phyloP scores from a whole-genome alignment of 805 yeast genomes.

The Candida xyloterini region DNA sequence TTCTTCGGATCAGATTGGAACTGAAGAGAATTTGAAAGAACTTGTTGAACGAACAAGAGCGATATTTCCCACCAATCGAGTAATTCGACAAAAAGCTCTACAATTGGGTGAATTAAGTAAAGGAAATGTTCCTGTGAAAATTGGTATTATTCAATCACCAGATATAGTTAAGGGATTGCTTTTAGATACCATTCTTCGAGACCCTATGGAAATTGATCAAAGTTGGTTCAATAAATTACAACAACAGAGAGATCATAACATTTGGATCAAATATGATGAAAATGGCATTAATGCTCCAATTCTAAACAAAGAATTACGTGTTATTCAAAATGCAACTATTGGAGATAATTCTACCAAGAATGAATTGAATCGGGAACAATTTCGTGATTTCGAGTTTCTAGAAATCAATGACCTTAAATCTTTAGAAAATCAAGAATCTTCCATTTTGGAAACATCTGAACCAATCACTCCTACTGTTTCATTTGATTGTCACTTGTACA shows the following conservation, averaged over 20 bases:
- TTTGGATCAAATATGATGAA: constrained; percentile 15
- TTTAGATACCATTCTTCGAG: constrained; percentile 27
- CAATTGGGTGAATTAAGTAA: constrained; percentile 12
- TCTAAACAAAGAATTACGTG: constrained; percentile 27
- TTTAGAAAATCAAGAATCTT: not conserved
- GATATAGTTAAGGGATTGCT: constrained; percentile 22
- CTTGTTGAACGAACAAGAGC: constrained; percentile 13
- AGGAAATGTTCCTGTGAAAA: constrained; percentile 14
- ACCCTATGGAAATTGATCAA: constrained; percentile 30
- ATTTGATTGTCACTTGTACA: constrained; percentile 28
- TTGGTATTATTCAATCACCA: constrained; percentile 29
- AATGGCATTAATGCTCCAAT: constrained; percentile 29
- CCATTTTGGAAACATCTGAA: constrained; percentile 1
- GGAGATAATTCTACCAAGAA: constrained; percentile 21
- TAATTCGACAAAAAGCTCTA: constrained; percentile 16
- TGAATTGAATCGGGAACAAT: constrained; percentile 20
- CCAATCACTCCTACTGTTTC: not conserved
- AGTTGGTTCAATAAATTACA: constrained; percentile 17
- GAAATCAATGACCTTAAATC: constrained; percentile 20
- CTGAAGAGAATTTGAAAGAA: not conserved
- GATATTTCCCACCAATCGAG: constrained; percentile 13
- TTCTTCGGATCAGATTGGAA: not conserved
- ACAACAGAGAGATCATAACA: constrained; percentile 4
- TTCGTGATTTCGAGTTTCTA: constrained; percentile 31
- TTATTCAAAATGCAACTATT: constrained; percentile 27